Evolutionary conservation across 179 eudicot genomes (phyloP).

Genomic region (Beta lomatogona): DNA sequence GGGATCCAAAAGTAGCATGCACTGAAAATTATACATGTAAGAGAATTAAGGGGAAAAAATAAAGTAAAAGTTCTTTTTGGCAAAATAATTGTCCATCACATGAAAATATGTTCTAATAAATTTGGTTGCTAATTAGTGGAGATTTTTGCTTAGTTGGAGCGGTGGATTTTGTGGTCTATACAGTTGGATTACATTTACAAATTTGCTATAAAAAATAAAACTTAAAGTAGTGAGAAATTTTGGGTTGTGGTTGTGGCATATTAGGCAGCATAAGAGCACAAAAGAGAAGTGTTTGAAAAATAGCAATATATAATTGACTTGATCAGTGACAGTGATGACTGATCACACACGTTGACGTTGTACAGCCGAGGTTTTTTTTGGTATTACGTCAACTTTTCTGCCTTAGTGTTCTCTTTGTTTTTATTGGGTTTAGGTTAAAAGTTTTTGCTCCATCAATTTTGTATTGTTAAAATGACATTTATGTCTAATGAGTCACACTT

Average conservation of each 20-base stretch:
- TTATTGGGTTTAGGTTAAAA: slow-evolving; percentile 3
- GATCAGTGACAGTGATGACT: neutral
- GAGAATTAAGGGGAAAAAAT: neutral
- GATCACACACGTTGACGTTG: neutral
- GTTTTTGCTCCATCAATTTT: neutral
- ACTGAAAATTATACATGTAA: neutral
- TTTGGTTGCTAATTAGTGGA: no score
- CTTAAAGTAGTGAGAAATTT: no score
- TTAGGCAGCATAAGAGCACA: slow-evolving; percentile 12
- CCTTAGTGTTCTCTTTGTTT: neutral
- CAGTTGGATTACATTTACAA: slow-evolving; percentile 3
- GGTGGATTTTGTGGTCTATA: slow-evolving; percentile 10
- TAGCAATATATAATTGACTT: slow-evolving; percentile 1
- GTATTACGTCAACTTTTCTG: no score
- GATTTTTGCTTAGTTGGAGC: slow-evolving; percentile 15
- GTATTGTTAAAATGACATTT: no score
- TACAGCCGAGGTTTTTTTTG: neutral
- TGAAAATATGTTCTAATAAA: no score
- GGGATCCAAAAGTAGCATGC: neutral
- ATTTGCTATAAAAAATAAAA: neutral
- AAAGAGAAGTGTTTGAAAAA: neutral
- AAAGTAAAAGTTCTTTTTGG: neutral
- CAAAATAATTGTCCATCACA: no score
- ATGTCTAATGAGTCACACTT: no score
- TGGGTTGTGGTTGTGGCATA: slow-evolving; percentile 4